Conservation (phyloP, 768 basidiomycete genomes). For the Pleurotus eryngii region DNA sequence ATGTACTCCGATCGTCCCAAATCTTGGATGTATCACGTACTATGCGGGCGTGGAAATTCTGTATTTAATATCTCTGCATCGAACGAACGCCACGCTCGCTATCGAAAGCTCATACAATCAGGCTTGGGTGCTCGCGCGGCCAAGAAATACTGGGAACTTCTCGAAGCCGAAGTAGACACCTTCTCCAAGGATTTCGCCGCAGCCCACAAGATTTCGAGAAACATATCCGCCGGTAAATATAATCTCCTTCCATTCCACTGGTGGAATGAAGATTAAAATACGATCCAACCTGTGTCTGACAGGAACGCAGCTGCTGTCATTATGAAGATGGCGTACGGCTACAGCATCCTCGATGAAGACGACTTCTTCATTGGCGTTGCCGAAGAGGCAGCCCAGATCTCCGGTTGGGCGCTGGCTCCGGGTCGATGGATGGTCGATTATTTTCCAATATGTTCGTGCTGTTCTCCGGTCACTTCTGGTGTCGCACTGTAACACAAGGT, state of each 20-base stretch:
- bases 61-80: constrained; percentile 43
- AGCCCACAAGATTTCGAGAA: constrained; percentile 28
- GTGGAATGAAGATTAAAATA: too few relatives aligned
- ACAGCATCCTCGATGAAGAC: constrained; percentile 26
- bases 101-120: constrained; percentile 36
- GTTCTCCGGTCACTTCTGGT: neutral
- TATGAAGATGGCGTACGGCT: constrained; percentile 43
- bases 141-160: constrained; percentile 28
- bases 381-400: constrained; percentile 37
- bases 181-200: constrained; percentile 29
- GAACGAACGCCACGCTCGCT: constrained; percentile 33
- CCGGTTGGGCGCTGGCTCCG: constrained; percentile 35
- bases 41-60: constrained; percentile 37
- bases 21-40: constrained; percentile 39
- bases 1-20: constrained; percentile 57
- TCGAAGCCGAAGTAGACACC: constrained; percentile 31
- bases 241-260: neutral
- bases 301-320: constrained; percentile 38
- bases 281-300: neutral
- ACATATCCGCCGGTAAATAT: constrained; percentile 35
- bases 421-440: constrained; percentile 45
- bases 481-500: neutral
- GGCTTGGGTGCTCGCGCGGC: constrained; percentile 34
- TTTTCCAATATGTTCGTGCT: constrained; percentile 32
- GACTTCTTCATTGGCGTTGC: constrained; percentile 38